Base-by-base conservation (phyloP, 1,139 yeast genomes). In the Lodderomyces elongisporus region DNA sequence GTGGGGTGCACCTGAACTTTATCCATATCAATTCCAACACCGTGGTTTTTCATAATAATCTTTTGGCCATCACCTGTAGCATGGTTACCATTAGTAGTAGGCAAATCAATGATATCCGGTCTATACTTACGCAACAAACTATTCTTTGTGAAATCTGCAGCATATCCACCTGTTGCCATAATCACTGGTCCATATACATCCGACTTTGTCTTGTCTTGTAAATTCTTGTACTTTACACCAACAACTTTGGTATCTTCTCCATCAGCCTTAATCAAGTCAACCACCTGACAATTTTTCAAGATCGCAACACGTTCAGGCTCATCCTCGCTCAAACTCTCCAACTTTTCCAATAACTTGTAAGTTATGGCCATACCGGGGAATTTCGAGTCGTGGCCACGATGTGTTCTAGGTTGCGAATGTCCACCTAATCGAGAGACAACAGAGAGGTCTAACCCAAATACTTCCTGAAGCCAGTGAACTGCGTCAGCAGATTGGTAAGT, bases 1-100 rank as follows among this genome's bases (percentile, higher is more conserved):
- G 93, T 82, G 16, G 95, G 95, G 46, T 81, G 89, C 12, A 84
- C 81, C 56, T 84, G 94, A 26, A 83, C 77, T 53, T 82, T 79
- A 31, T 81, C 85, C 76, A 83, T 68, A 51, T 82, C 88, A 28
- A 81, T 73, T 27, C 82, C 73, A 25, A 70, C 60, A 8, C 85
- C 93, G 18, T 81, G 74, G 39, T 63, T 60, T 34, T 68, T 70
- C 54, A 74, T 66, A 40, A 80, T 61, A 36, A 84, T 64, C 37
- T 71, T 66, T 43, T 79, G 85, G 1, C 89, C 88, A 51, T 83
- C 91, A 13, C 91, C 91, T 3, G 87, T 73, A 3, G 93, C 85
- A 46, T 79, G 84, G 23, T 62, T 65, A 12, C 88, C 85, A 50
- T 83, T 82, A 1, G 93, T 82, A 0, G 89, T 77, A 16, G 91